Conservation (phyloP, 768 basidiomycete species). For the Trametes cubensis region DNA sequence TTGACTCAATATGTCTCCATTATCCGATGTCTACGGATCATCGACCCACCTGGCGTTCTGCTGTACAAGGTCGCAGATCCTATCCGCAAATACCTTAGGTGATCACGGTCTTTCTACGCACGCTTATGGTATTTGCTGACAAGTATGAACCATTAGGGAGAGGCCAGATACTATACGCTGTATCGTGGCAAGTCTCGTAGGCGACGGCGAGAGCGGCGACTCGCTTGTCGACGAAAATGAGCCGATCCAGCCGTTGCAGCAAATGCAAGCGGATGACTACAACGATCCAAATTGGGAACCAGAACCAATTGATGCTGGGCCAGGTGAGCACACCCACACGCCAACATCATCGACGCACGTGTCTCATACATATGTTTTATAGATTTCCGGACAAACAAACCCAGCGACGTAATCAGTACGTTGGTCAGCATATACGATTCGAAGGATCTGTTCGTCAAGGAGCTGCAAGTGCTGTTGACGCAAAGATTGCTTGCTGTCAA, state of each 20-base stretch:
- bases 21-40: constrained; percentile 84
- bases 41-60: constrained; percentile 92
- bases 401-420: constrained; percentile 93
- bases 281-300: constrained; percentile 93
- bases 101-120: too few species aligned
- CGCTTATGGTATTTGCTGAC: too few species aligned
- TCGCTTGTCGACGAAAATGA: constrained; percentile 85
- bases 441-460: constrained; percentile 94
- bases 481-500: constrained; percentile 80
- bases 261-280: constrained; percentile 81
- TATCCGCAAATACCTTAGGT: constrained; percentile 88
- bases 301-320: constrained; percentile 94
- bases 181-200: constrained; percentile 90
- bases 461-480: constrained; percentile 89
- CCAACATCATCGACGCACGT: neutral
- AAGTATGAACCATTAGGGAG: constrained; percentile 49
- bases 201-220: constrained; percentile 80
- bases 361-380: constrained; percentile 13
- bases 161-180: constrained; percentile 92
- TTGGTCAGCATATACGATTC: constrained; percentile 98
- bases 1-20: constrained; percentile 88
- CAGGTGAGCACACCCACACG: constrained; percentile 52
- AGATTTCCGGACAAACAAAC: constrained; percentile 92
- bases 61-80: constrained; percentile 94
- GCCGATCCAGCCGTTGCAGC: constrained; percentile 73